Percentiles rank a stretch among this genome's conserved stretches.
Conservation (phyloP, 2,329 filamentous ascomycete species). For the Exophiala sp. region DNA sequence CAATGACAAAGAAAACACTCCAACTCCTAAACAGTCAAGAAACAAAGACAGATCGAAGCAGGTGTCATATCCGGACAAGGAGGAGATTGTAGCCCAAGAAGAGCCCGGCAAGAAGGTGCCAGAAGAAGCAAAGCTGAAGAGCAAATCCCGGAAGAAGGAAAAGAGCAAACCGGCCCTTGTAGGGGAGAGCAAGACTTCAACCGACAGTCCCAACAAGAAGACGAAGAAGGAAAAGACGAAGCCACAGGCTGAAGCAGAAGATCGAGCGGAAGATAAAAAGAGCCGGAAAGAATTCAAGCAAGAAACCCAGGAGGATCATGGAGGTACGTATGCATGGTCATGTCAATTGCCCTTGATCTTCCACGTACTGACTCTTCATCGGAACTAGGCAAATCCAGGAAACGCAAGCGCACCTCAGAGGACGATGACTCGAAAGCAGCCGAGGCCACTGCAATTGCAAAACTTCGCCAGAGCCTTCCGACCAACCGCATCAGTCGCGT, state of each 20-base stretch:
- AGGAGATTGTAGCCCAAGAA: background rate
- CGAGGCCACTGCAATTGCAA: slow-evolving; percentile 16
- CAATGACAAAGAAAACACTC: slow-evolving; percentile 8
- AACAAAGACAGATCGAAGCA: slow-evolving; percentile 8
- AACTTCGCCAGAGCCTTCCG: slow-evolving; percentile 18
- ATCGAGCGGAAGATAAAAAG: slow-evolving; percentile 2
- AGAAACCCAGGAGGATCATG: background rate
- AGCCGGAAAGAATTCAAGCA: background rate
- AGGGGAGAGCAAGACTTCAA: background rate
- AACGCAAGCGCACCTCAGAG: slow-evolving; percentile 11
- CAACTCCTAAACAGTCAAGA: slow-evolving; percentile 5
- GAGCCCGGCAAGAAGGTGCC: slow-evolving; percentile 7
- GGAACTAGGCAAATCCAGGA: slow-evolving; percentile 2
- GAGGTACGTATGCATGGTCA: background rate
- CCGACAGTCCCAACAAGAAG: background rate
- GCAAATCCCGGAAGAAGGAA: slow-evolving; percentile 2
- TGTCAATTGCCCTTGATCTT: background rate
- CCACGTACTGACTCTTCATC: background rate
- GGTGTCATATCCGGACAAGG: slow-evolving; percentile 1
- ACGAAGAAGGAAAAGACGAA: background rate
- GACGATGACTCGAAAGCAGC: slow-evolving; percentile 4
- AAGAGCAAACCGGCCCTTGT: background rate
- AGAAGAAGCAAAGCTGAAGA: slow-evolving; percentile 4
- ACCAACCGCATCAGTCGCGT: slow-evolving; percentile 8
- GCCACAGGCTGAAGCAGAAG: slow-evolving; percentile 6